Conservation (phyloP, 1,284 basidiomycete species). For the Veloboletus limbatus region DNA sequence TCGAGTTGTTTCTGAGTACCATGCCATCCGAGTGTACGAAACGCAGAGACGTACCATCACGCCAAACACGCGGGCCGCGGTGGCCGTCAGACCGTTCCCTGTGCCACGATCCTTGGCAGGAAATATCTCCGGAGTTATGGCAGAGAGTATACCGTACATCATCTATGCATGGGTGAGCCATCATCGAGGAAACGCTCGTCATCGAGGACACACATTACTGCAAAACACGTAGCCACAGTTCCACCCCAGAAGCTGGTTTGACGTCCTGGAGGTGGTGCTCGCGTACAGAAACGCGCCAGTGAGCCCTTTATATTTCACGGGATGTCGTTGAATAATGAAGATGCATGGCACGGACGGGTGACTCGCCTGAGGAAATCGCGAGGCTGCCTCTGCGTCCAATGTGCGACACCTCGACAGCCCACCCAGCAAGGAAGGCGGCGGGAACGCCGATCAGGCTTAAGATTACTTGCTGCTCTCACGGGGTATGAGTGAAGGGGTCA, state of each 20-base stretch:
- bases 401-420: conserved; percentile 57
- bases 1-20: too few relatives aligned
- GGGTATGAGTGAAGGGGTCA: neutral
- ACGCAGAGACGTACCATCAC: conserved; percentile 44
- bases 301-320: conserved; percentile 42
- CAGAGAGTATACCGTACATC: conserved; percentile 75
- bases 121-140: conserved; percentile 65
- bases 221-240: conserved; percentile 67
- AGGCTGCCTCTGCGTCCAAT: conserved; percentile 66
- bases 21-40: neutral
- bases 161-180: conserved; percentile 36
- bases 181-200: neutral
- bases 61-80: conserved; percentile 61
- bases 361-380: conserved; percentile 49
- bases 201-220: conserved; percentile 44
- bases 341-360: neutral
- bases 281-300: conserved; percentile 70
- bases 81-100: conserved; percentile 64
- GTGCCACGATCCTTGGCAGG: conserved; percentile 71
- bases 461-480: conserved; percentile 46
- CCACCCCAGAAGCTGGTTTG: conserved; percentile 65
- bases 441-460: conserved; percentile 65
- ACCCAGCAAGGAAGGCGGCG: conserved; percentile 62
- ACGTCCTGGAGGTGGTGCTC: conserved; percentile 62
- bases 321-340: conserved; percentile 29